These are phyloP conservation scores for Vitis hybrid DNA, from an alignment of 177 flowering plant species.

Conservation along the genomic window DNA sequence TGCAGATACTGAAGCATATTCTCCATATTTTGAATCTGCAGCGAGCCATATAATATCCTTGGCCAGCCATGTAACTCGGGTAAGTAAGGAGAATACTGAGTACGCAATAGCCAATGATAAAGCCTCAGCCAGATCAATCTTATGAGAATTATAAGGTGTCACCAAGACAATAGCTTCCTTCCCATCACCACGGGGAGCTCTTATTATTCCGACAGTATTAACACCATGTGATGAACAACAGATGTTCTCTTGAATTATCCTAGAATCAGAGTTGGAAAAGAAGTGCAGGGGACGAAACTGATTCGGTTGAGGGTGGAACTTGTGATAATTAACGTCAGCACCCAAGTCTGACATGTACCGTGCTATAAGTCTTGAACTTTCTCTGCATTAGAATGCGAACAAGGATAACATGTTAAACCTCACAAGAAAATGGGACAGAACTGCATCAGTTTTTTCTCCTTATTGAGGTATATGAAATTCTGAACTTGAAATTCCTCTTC, in stretches of 20 bases:
- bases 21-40: constrained; percentile 86
- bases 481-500: too few species aligned
- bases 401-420: not conserved
- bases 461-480: too few species aligned
- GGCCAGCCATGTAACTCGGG: constrained; percentile 89
- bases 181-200: constrained; percentile 98
- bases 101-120: constrained; percentile 70
- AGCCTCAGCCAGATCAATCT: constrained; percentile 45
- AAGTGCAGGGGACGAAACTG: constrained; percentile 72
- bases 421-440: not conserved
- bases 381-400: constrained; percentile 39
- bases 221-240: constrained; percentile 51
- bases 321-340: constrained; percentile 80
- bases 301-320: constrained; percentile 50
- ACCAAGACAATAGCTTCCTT: constrained; percentile 95
- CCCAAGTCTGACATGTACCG: constrained; percentile 60
- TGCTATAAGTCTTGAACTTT: constrained; percentile 54
- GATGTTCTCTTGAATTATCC: constrained; percentile 32
- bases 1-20: constrained; percentile 72
- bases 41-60: constrained; percentile 95
- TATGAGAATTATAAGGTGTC: constrained; percentile 71
- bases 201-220: constrained; percentile 74
- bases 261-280: constrained; percentile 56
- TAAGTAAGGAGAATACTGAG: constrained; percentile 73
- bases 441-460: not conserved